Conservation (phyloP, 2,329 filamentous ascomycete genomes). For the Exophiala aquamarina region DNA sequence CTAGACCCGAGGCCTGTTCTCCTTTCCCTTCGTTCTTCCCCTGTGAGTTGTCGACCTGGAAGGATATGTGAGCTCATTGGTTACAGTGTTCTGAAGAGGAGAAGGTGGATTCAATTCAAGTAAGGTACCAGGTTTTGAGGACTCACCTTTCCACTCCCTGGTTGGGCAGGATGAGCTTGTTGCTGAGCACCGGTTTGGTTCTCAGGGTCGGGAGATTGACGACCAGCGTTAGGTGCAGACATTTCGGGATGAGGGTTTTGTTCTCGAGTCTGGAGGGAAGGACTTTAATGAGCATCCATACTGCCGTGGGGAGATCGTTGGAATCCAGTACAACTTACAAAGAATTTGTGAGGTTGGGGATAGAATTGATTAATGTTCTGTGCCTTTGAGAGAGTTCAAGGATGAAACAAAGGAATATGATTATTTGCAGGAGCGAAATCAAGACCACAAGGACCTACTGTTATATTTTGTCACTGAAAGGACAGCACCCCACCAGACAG, state of each 20-base stretch:
- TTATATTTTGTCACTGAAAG: not conserved
- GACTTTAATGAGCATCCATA: not conserved
- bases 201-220: slow-evolving; percentile 76
- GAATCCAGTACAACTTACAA: too few relatives aligned
- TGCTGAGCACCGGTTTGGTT: slow-evolving; percentile 65
- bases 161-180: slow-evolving; percentile 54
- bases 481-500: slow-evolving; percentile 5
- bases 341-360: not conserved
- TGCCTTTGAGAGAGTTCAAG: too few relatives aligned
- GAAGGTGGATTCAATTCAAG: too few relatives aligned
- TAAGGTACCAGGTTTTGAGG: slow-evolving; percentile 5
- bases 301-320: too few relatives aligned
- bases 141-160: slow-evolving; percentile 42
- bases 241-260: slow-evolving; percentile 46
- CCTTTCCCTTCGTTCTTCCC: slow-evolving; percentile 27
- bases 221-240: slow-evolving; percentile 65
- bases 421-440: too few relatives aligned
- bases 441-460: slow-evolving; percentile 1
- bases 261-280: not conserved
- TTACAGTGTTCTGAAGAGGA: too few relatives aligned
- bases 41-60: slow-evolving; percentile 32
- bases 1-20: slow-evolving; percentile 27
- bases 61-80: not conserved
- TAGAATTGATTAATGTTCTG: too few relatives aligned
- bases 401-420: not conserved